Evolutionary conservation across 2,329 filamentous ascomycete species (phyloP).

Genomic region (Helotiales sp.): DNA sequence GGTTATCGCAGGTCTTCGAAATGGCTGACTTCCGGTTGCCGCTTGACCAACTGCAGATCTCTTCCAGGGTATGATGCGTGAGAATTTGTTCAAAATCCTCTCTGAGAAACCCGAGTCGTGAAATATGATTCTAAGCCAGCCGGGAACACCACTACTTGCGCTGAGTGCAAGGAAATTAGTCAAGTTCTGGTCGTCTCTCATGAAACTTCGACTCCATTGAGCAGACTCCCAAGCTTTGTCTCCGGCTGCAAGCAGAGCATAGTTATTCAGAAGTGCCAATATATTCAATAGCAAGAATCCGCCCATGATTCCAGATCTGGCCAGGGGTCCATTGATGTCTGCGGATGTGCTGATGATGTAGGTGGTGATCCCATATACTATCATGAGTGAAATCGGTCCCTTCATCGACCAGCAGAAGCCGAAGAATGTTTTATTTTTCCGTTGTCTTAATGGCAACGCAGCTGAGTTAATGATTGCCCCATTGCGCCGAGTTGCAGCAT

Average conservation of each 20-base stretch:
- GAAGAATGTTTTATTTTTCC: background rate
- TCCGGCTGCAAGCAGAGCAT: background rate
- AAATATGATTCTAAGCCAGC: background rate
- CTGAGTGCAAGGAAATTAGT: background rate
- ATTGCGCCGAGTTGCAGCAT: background rate
- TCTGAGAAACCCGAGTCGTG: background rate
- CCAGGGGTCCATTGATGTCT: background rate
- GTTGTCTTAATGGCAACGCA: background rate
- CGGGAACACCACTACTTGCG: background rate
- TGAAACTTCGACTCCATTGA: background rate
- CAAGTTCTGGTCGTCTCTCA: background rate
- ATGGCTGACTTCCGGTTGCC: background rate
- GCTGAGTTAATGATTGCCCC: too few relatives aligned
- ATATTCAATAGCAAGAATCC: background rate
- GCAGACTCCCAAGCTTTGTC: background rate
- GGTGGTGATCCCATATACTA: background rate
- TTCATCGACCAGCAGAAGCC: conserved; percentile 1
- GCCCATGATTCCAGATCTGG: background rate
- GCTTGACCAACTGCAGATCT: too few relatives aligned
- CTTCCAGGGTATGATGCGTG: too few relatives aligned
- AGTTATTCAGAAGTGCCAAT: background rate
- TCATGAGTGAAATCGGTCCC: background rate
- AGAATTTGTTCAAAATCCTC: background rate
- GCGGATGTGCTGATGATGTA: background rate
- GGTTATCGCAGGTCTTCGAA: background rate